These are phyloP conservation scores for Alternaria alternata DNA, from an alignment of 2,329 filamentous ascomycete species.

Conservation along the genomic window DNA sequence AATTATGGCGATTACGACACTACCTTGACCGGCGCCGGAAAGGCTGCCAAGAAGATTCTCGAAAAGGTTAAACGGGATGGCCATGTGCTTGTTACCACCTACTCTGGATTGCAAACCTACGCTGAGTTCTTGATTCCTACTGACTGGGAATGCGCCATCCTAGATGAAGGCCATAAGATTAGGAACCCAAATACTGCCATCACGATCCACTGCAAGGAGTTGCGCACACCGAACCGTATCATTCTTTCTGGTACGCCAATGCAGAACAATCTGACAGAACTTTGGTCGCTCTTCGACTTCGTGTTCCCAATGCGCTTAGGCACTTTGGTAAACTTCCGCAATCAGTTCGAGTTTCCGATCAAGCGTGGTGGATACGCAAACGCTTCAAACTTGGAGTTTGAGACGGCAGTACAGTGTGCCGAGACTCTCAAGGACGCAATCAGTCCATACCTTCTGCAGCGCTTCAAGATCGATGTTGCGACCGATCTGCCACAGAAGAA, in stretches of 20 bases:
- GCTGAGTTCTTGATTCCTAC: slow-evolving; percentile 80
- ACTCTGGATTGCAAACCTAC: slow-evolving; percentile 94
- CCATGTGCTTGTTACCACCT: slow-evolving; percentile 94
- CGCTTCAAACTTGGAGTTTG: slow-evolving; percentile 90
- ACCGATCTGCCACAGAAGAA: slow-evolving; percentile 94
- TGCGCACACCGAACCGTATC: slow-evolving; percentile 86
- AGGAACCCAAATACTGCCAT: slow-evolving; percentile 95
- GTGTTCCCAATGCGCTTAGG: slow-evolving; percentile 96
- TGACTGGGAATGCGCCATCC: slow-evolving; percentile 90
- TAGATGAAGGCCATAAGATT: slow-evolving; percentile 98
- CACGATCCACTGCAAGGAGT: slow-evolving; percentile 92
- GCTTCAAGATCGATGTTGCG: slow-evolving; percentile 92
- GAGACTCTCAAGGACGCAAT: slow-evolving; percentile 94
- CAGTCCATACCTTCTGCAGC: slow-evolving; percentile 88
- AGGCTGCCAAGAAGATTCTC: slow-evolving; percentile 80
- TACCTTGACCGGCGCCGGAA: slow-evolving; percentile 64
- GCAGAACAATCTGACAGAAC: slow-evolving; percentile 93
- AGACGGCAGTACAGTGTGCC: slow-evolving; percentile 93
- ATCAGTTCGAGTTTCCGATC: slow-evolving; percentile 93
- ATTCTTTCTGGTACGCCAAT: slow-evolving; percentile 97
- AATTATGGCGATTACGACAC: slow-evolving; percentile 56
- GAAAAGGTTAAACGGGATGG: slow-evolving; percentile 83
- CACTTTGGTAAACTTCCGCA: slow-evolving; percentile 87
- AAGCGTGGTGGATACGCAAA: slow-evolving; percentile 93
- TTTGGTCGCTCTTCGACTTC: slow-evolving; percentile 98